phyloP scores from a whole-genome alignment of 805 yeast genomes.

The Starmera dryadoides region DNA sequence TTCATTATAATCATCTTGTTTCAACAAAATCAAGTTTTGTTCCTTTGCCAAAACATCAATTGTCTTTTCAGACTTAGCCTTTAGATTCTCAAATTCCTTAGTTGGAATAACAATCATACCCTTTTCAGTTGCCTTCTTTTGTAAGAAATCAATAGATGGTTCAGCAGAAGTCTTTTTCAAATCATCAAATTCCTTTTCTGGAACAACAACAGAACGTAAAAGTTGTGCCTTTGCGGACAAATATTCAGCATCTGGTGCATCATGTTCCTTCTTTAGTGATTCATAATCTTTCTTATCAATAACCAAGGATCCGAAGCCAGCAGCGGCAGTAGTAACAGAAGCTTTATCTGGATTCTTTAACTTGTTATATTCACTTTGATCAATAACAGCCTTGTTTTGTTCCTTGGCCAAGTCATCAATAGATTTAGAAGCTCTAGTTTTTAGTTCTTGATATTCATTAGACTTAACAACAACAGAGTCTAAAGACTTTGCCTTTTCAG shows the following conservation, averaged over 20 bases:
- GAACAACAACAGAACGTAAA: constrained; percentile 1
- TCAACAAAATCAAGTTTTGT: neutral
- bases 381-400: constrained; percentile 1
- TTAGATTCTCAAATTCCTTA: constrained; percentile 3
- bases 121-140: constrained; percentile 12
- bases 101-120: constrained; percentile 7
- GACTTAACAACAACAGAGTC: constrained; percentile 15
- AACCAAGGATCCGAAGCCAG: neutral
- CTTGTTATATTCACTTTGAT: constrained; percentile 5
- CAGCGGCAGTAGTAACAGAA: neutral
- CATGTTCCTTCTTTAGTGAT: constrained; percentile 2
- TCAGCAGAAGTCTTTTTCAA: constrained; percentile 1
- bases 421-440: constrained; percentile 1
- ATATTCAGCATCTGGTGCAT: constrained; percentile 7
- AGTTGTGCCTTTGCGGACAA: constrained; percentile 15
- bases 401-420: constrained; percentile 4
- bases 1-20: constrained; percentile 1
- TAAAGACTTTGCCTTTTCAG: constrained; percentile 7
- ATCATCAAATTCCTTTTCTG: constrained; percentile 5
- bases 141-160: constrained; percentile 10
- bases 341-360: constrained; percentile 6
- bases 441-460: neutral
- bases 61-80: constrained; percentile 4
- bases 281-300: neutral
- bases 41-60: constrained; percentile 9